Base-by-base conservation (phyloP, 2,329 filamentous ascomycete genomes). In the Apiospora pterosperma region DNA sequence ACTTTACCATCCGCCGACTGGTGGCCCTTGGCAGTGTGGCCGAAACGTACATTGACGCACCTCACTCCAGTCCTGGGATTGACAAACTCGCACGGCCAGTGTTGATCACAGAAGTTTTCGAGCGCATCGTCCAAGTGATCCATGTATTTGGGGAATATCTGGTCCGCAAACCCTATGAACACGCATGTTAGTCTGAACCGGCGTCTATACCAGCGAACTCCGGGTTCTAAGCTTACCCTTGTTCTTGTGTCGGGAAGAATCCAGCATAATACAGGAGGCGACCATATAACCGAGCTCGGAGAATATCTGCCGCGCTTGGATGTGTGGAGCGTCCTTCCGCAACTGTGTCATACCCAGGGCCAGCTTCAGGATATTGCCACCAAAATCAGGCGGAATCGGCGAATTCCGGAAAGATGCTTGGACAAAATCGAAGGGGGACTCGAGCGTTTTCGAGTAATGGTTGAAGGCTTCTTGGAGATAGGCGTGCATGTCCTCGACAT, bases 371-470 rank as follows among this genome's bases (percentile, higher is more conserved):
- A 84, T 83, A 66, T 84, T 81, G 3, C 80, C 82, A 21, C 80
- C 79, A 70, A 85, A 83, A 62, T 82, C 77, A 19, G 72, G 70
- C 39, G 81, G 78, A 67, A 84, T 82, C 0, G 81, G 82, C 62
- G 78, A 83, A 41, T 78, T 77, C 4, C 72, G 69, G 10, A 81
- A 76, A 1, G 82, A 79, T 4, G 78, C 78, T 60, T 81, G 72
- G 41, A 85, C 79, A 67, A 85, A 85, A 67, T 85, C 80, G 69
- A 85, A 85, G 4, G 83, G 81, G 0, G 71, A 72, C 59, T 82
- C 75, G 5, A 84, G 71, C 42, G 78, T 73, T 1, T 71, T 72
- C 3, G 80, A 74, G 63, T 83, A 86, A 66, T 85, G 84, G 59
- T 82, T 79, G 67, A 84, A 85, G 0, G 81, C 83, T 31, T 72